Conservation (phyloP, 2,329 filamentous ascomycete genomes). For the Sporothrix curviconia region DNA sequence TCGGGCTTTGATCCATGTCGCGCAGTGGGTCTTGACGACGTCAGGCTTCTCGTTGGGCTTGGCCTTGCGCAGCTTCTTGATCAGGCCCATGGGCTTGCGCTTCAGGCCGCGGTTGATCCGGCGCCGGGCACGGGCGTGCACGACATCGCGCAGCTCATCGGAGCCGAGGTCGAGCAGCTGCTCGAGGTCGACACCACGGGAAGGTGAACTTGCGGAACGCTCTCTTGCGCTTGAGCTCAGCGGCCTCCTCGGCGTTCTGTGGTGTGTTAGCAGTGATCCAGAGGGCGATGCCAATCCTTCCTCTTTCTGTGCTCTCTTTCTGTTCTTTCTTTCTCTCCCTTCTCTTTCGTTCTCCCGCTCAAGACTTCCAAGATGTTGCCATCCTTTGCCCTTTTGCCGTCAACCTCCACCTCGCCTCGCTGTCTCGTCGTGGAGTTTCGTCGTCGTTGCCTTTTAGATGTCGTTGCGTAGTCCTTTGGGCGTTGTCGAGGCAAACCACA, state of each 20-base stretch:
- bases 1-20: slow-evolving; percentile 99
- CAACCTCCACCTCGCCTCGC: background rate
- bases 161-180: slow-evolving; percentile 99
- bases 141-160: slow-evolving; percentile 98
- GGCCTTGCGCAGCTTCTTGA: slow-evolving; percentile 99
- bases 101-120: slow-evolving; percentile 99
- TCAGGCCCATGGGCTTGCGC: slow-evolving; percentile 99
- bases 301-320: too few species aligned
- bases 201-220: slow-evolving; percentile 99
- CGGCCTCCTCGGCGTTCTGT: slow-evolving; percentile 56
- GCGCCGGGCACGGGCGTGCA: slow-evolving; percentile 96
- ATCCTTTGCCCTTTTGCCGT: too few species aligned
- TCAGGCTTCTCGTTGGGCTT: slow-evolving; percentile 99
- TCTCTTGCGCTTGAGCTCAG: slow-evolving; percentile 99
- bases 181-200: slow-evolving; percentile 98
- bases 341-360: background rate
- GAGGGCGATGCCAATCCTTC: too few species aligned
- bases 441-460: background rate
- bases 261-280: background rate
- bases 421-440: background rate
- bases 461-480: background rate
- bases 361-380: background rate
- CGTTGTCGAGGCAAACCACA: background rate
- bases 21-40: slow-evolving; percentile 98
- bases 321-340: too few species aligned